These are phyloP conservation scores for Asclepias syriaca DNA, from an alignment of 257 asterid species.

Conservation along the genomic window DNA sequence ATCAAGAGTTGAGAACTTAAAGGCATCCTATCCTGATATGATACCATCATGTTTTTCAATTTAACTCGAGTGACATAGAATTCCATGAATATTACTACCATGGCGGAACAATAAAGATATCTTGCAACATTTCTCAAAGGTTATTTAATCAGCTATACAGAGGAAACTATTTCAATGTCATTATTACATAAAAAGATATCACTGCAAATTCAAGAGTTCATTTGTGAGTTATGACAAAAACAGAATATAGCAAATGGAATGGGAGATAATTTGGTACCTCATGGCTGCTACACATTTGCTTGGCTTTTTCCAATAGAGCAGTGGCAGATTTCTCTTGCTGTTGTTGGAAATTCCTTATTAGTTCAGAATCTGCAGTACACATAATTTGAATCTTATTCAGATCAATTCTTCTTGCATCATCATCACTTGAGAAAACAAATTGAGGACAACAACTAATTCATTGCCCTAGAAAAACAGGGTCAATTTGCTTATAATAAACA, in stretches of 20 bases:
- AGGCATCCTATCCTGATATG: no score
- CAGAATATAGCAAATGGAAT: neutral
- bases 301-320: slow-evolving; percentile 45
- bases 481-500: no score
- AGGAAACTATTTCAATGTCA: neutral
- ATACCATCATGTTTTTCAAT: no score
- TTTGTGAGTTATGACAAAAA: neutral
- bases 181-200: neutral
- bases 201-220: neutral
- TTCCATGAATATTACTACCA: neutral
- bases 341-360: slow-evolving; percentile 34
- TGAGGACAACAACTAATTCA: neutral
- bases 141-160: neutral
- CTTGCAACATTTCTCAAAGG: neutral
- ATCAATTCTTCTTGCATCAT: neutral
- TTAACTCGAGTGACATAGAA: neutral
- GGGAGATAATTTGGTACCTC: slow-evolving; percentile 36
- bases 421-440: neutral
- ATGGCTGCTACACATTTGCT: slow-evolving; percentile 31
- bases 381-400: neutral
- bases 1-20: no score
- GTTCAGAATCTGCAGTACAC: slow-evolving; percentile 39
- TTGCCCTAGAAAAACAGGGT: neutral
- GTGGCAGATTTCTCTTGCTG: slow-evolving; percentile 28
- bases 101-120: neutral